Evolutionary conservation across 1,284 basidiomycete genomes (phyloP).

Genomic region (Amylostereum areolatum): DNA sequence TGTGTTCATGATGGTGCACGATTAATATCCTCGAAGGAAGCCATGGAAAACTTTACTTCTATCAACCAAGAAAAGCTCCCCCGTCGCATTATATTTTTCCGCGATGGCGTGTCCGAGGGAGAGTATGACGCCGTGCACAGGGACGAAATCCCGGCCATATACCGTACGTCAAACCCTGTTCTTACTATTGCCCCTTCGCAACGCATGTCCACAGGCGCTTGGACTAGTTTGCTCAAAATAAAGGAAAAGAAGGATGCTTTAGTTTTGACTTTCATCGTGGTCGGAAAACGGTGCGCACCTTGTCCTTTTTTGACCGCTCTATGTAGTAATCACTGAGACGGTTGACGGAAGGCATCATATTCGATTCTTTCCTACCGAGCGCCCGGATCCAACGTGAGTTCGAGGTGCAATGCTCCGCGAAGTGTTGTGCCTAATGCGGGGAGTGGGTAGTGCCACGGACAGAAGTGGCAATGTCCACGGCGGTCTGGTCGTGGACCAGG

Average conservation of each 20-base stretch:
- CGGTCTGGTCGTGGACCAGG: slow-evolving; percentile 41
- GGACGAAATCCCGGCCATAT: slow-evolving; percentile 39
- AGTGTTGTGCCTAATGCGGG: background rate
- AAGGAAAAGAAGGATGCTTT: background rate
- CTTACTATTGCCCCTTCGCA: background rate
- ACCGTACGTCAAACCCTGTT: slow-evolving; percentile 25
- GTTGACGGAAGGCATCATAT: slow-evolving; percentile 36
- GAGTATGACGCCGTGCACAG: slow-evolving; percentile 41
- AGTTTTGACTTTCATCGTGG: slow-evolving; percentile 41
- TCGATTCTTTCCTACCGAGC: slow-evolving; percentile 38
- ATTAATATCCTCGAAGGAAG: slow-evolving; percentile 14
- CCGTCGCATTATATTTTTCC: slow-evolving; percentile 40
- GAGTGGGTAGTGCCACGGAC: slow-evolving; percentile 17
- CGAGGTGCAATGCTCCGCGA: slow-evolving; percentile 3
- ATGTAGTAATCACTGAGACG: background rate
- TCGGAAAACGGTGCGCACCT: slow-evolving; percentile 42
- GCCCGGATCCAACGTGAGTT: slow-evolving; percentile 3
- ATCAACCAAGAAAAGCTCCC: slow-evolving; percentile 22
- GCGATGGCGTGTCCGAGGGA: slow-evolving; percentile 64
- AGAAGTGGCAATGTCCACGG: slow-evolving; percentile 42
- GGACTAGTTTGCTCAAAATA: slow-evolving; percentile 1
- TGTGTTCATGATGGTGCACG: background rate
- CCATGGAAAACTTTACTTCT: slow-evolving; percentile 16
- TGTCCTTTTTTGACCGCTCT: background rate
- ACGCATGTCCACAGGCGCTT: slow-evolving; percentile 6